Evolutionary conservation across 1,284 basidiomycete genomes (phyloP), one percentile per base, ranked within the genome.

Genomic region (Bondarzewia mesenterica): DNA sequence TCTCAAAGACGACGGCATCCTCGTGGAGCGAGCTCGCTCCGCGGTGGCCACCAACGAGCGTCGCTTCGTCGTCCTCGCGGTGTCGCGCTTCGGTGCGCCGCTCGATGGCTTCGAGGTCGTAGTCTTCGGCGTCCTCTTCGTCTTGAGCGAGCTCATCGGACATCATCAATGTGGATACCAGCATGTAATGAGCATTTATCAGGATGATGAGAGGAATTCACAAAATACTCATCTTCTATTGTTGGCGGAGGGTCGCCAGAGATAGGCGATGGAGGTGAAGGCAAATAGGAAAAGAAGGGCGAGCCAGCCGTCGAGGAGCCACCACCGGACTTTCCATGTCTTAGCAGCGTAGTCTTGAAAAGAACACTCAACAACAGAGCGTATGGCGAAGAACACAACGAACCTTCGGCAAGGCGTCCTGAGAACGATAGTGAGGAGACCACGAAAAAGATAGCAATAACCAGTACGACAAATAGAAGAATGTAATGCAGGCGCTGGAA

Each of bases 241-340:
- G 67, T 93, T 84, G 36, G 80, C 82, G 2, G 93, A 91, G 50
- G 95, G 95, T 38, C 93, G 77, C 95, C 96, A 99, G 23, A 98
- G 73, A 69, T 83, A 97, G 2, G 89, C 83, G 54, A 98, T 92
- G 7, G 80, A 72, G 42, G 74, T 68, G 64, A 99, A 98, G 41
- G 87, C 83, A 27, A 74, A 67, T 44, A 93, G 77, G 63, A 93
- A 96, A 29, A 96, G 80, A 25, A 93, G 71, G 1, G 88, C 81
- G 25, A 98, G 76, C 76, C 92, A 97, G n/a, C 93, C 96, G 59
- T 99, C 96, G 39, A 99, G 76, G 14, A 99, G 71, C 80, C 93
- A 92, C 96, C 96, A 99, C 45, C 94, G 82, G 47, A 82, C 80
- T 54, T 78, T 79, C 95, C 95, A 99, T n/a, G 91, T 89, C 53